Percentiles rank a stretch among this genome's conserved stretches.
Conservation (phyloP, 495 filamentous ascomycete genomes). For the Penicillium longicatenatum region DNA sequence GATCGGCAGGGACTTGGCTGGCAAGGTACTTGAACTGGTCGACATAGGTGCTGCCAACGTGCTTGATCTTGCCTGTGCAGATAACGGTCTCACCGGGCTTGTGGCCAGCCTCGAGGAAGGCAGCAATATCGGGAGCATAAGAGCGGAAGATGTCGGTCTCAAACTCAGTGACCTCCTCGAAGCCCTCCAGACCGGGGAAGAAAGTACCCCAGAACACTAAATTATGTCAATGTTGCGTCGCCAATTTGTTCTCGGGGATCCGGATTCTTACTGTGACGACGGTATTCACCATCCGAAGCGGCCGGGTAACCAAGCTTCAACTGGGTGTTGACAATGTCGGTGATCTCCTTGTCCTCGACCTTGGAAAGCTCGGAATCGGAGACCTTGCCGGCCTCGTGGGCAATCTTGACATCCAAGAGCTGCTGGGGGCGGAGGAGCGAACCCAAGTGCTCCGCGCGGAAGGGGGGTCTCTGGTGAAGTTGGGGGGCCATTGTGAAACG, state of each 20-base stretch:
- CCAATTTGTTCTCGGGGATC: not conserved
- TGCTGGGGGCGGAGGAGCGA: constrained; percentile 74
- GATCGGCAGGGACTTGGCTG: constrained; percentile 56
- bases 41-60: constrained; percentile 61
- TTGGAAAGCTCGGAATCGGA: constrained; percentile 38
- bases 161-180: constrained; percentile 61
- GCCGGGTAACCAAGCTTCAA: constrained; percentile 66
- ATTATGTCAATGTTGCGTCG: not conserved
- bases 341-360: constrained; percentile 68
- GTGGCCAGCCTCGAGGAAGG: constrained; percentile 67
- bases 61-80: constrained; percentile 72
- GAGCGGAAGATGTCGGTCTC: constrained; percentile 64
- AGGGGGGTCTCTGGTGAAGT: constrained; percentile 66
- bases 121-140: constrained; percentile 80
- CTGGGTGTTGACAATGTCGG: constrained; percentile 65
- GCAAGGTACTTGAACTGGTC: constrained; percentile 72
- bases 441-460: constrained; percentile 83
- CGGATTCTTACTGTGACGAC: constrained; percentile 57
- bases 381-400: constrained; percentile 52
- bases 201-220: constrained; percentile 71
- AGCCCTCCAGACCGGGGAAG: constrained; percentile 74
- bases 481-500: constrained; percentile 37
- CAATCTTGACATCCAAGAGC: constrained; percentile 65
- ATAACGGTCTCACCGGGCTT: constrained; percentile 76
- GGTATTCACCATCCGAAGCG: constrained; percentile 76